Conservation (phyloP, 1,284 basidiomycete genomes). For the Inonotus obliquus region DNA sequence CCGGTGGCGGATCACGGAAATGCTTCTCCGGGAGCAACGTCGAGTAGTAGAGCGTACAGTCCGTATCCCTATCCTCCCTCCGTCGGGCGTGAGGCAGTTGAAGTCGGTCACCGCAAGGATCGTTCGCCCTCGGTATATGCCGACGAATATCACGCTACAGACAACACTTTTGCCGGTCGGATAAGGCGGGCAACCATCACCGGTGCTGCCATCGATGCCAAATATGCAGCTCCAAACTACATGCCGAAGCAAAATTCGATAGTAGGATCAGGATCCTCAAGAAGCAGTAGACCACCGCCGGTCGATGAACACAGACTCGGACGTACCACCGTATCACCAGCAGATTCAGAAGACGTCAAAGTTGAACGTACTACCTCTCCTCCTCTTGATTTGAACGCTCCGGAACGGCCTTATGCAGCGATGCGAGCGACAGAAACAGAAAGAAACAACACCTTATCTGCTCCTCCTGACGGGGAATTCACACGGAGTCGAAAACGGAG, state of each 20-base stretch:
- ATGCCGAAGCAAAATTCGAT: background rate
- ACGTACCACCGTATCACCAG: background rate
- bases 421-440: background rate
- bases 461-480: background rate
- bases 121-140: background rate
- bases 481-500: background rate
- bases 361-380: background rate
- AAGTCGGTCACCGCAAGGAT: background rate
- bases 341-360: background rate
- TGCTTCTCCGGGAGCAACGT: background rate
- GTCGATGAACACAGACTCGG: background rate
- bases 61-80: background rate
- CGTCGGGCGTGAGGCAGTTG: background rate
- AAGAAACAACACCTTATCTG: background rate
- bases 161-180: background rate
- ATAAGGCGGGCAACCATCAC: background rate
- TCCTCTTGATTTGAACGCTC: background rate
- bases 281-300: background rate
- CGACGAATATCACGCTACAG: background rate
- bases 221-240: too few relatives aligned
- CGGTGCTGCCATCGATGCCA: background rate
- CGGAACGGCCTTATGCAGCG: background rate
- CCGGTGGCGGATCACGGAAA: background rate
- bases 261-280: background rate
- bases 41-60: background rate